phyloP scores from a whole-genome alignment of 164 flowering plant genomes.

The Cinnamomum chago region DNA sequence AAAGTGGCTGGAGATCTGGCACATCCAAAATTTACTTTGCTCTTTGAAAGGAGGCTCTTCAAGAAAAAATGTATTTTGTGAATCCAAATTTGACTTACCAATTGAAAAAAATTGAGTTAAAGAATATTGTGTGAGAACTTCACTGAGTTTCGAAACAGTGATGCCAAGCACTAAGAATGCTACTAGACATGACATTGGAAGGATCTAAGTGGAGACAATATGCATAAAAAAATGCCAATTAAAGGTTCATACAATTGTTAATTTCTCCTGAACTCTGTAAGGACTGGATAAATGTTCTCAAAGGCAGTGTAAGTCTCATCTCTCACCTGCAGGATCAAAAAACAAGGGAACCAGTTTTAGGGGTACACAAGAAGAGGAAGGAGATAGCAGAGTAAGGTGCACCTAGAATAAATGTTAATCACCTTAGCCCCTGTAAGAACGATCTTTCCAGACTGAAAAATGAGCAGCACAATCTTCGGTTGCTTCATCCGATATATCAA shows the following conservation, averaged over 20 bases:
- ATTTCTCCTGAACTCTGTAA: slow-evolving; percentile 69
- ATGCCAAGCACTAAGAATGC: too few relatives aligned
- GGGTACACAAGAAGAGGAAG: neutral
- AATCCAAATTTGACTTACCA: too few relatives aligned
- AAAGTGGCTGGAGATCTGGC: too few relatives aligned
- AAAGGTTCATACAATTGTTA: slow-evolving; percentile 49
- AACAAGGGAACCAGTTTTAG: neutral
- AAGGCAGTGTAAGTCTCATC: slow-evolving; percentile 79
- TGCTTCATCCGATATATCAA: slow-evolving; percentile 92
- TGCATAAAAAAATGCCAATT: too few relatives aligned
- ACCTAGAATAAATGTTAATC: slow-evolving; percentile 16
- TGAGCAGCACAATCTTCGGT: slow-evolving; percentile 83
- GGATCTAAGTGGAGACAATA: too few relatives aligned
- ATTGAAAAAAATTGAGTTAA: too few relatives aligned
- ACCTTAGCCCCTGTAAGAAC: slow-evolving; percentile 96
- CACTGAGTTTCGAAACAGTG: too few relatives aligned
- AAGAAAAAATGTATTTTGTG: too few relatives aligned
- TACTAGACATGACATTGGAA: too few relatives aligned
- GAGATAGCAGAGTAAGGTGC: neutral
- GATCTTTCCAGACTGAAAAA: slow-evolving; percentile 90
- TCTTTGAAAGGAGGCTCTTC: too few relatives aligned
- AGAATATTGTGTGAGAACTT: too few relatives aligned
- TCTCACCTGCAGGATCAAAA: slow-evolving; percentile 10
- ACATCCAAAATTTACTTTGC: too few relatives aligned
- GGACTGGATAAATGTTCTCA: slow-evolving; percentile 82